A percentile compares a stretch with the other conserved stretches of the same genome.
Conservation (phyloP, 2,329 filamentous ascomycete species). For the Bipolaris zeicola region DNA sequence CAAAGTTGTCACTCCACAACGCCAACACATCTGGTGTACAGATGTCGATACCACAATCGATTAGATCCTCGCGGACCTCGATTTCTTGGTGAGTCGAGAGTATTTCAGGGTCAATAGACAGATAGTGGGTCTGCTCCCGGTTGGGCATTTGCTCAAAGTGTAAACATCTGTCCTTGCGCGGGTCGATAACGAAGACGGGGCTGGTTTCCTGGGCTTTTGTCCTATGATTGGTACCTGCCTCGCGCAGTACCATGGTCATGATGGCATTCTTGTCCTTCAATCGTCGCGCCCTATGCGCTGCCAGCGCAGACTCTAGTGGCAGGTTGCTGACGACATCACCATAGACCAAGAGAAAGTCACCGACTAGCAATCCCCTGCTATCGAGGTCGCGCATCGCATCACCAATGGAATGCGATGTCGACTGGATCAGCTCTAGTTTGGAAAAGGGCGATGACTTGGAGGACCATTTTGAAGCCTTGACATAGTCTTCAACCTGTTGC, state of each 20-base stretch:
- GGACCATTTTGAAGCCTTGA: slow-evolving; percentile 77
- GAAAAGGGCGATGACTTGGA: slow-evolving; percentile 78
- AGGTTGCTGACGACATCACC: slow-evolving; percentile 92
- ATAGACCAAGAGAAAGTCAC: slow-evolving; percentile 91
- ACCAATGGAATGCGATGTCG: slow-evolving; percentile 83
- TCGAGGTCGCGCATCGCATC: slow-evolving; percentile 96
- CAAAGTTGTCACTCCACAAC: slow-evolving; percentile 96
- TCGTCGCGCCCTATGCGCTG: slow-evolving; percentile 78
- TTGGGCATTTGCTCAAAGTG: slow-evolving; percentile 93
- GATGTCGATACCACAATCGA: slow-evolving; percentile 95
- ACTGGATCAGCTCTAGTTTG: slow-evolving; percentile 81
- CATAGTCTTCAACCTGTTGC: slow-evolving; percentile 84
- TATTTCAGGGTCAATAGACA: slow-evolving; percentile 80
- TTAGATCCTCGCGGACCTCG: slow-evolving; percentile 82
- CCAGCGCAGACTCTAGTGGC: slow-evolving; percentile 77
- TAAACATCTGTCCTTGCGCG: slow-evolving; percentile 77
- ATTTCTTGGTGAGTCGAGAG: slow-evolving; percentile 75
- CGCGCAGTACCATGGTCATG: slow-evolving; percentile 92
- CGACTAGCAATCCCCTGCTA: slow-evolving; percentile 78
- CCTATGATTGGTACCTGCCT: slow-evolving; percentile 74
- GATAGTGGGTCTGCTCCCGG: slow-evolving; percentile 65
- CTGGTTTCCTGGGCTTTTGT: slow-evolving; percentile 77
- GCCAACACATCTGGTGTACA: slow-evolving; percentile 95
- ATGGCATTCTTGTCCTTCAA: slow-evolving; percentile 90
- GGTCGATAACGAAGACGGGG: slow-evolving; percentile 86